Base-by-base conservation (phyloP, 352 stramenopile genomes). In the Blastocystis sp. region DNA sequence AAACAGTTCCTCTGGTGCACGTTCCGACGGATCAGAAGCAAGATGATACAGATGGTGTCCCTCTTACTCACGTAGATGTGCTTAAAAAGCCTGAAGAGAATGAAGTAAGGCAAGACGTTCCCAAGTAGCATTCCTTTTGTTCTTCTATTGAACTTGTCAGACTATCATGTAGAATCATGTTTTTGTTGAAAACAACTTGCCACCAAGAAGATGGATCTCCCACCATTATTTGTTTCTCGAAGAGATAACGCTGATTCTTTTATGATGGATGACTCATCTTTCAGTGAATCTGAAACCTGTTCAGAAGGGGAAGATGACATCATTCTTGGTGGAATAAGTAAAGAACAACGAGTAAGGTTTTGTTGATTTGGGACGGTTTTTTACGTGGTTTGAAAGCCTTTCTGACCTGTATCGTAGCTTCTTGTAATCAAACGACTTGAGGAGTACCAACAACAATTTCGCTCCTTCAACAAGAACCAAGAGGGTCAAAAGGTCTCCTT, bases 401-500 rank as follows among this genome's bases (percentile, higher is more conserved):
- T n/a, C 1, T 66, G 16, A 63, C 49, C 49, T 21, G 0, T 42
- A 46, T 27, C 66, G 49, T 83, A 83, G 71, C 63, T 52, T 37
- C 49, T 83, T 27, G 27, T 83, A 27, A 21, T 67, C 32, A 56
- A 65, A 24, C 42, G 71, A 14, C 51, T 83, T 2, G 27, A 49
- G 21, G 46, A 51, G 2, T 27, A 24, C n/a, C 71, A 83, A 46
- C 46, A 83, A 42, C 71, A 83, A 32, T 83, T 83, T 46, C 57
- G 66, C 39, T 27, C 52, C 9, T 83, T 67, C 21, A 83, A 83
- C 54, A 24, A 35, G n/a, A 83, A 83, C 46, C 71, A 83, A 56
- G 7, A 63, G 27, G 5, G 16, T 32, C 71, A 83, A 66, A 83
- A 83, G 71, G 71, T 83, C 14, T 5, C 14, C 29, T 61, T n/a